Evolutionary conservation across 2,329 filamentous ascomycete species (phyloP), one percentile per base, ranked within the genome.

Genomic region (Mariannaea sp.): DNA sequence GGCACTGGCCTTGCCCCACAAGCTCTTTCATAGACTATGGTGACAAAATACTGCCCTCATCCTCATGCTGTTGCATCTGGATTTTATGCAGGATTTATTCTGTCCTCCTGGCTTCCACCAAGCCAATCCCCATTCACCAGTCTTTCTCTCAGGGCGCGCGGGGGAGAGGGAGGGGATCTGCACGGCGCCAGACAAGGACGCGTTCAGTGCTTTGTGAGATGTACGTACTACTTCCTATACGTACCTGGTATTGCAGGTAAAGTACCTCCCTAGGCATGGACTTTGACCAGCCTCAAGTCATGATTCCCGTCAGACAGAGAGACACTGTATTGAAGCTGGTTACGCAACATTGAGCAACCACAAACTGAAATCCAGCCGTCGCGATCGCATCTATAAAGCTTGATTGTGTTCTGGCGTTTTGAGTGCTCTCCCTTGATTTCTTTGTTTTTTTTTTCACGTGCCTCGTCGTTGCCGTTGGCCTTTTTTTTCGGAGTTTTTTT

Each of bases 1-100:
- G 16, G 41, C 7, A 14, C 16, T 38, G 48, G 41, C 7, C 17
- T 19, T 38, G 48, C 8, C 12, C 8, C 33, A 49, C 20, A 9
- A 36, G 47, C 36, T 22, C 17, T 16, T 13, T 48, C n/a, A 13
- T 12, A 10, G 22, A 5, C 4, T 0, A 3, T 0, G 6, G 1
- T 41, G 57, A 63, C 36, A 58, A 35, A 65, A 64, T 24, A n/a
- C n/a, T n/a, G n/a, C n/a, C n/a, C n/a, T 47, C 36, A 43, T 5
- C 19, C 14, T 5, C 12, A 29, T 2, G 13, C 3, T 6, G 8
- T 7, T 12, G 1, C 13, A 7, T 10, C 1, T 10, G 5, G 13
- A 32, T 14, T 7, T 14, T 10, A 4, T 3, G 4, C 13, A 20
- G 14, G 22, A 6, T 42, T 35, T 17, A 62, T 63, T 57, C 33